phyloP scores from a whole-genome alignment of 805 yeast species.

The Teunomyces gatunensis region DNA sequence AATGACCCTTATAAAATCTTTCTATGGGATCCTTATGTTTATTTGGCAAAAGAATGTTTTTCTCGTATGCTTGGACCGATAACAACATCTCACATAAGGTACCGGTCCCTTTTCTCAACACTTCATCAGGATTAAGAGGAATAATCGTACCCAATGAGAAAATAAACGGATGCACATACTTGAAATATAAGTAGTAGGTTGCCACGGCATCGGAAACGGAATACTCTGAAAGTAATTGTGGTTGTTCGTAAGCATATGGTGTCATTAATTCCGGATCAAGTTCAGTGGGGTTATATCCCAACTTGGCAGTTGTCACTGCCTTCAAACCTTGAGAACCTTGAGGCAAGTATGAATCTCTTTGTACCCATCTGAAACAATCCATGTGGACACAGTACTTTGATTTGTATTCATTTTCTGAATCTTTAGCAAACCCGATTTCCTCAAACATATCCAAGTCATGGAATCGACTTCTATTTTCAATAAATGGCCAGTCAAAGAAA shows the following conservation, averaged over 20 bases:
- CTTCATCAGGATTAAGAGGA: slow-evolving; percentile 96
- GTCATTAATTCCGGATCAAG: slow-evolving; percentile 98
- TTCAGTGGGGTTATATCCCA: slow-evolving; percentile 96
- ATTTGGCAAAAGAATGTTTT: slow-evolving; percentile 79
- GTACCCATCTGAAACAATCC: slow-evolving; percentile 98
- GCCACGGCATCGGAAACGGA: slow-evolving; percentile 99
- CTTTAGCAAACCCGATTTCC: slow-evolving; percentile 92
- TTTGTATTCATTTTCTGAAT: slow-evolving; percentile 87
- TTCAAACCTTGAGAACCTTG: slow-evolving; percentile 98
- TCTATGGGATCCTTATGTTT: slow-evolving; percentile 94
- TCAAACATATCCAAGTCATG: slow-evolving; percentile 87
- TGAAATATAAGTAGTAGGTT: slow-evolving; percentile 91
- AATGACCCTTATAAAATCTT: slow-evolving; percentile 90
- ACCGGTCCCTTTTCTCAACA: slow-evolving; percentile 95
- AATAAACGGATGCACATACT: slow-evolving; percentile 95
- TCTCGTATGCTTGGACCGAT: slow-evolving; percentile 91
- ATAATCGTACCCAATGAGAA: slow-evolving; percentile 93
- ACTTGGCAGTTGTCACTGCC: slow-evolving; percentile 92
- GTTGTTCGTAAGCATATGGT: slow-evolving; percentile 92
- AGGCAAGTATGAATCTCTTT: slow-evolving; percentile 94
- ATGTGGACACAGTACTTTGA: slow-evolving; percentile 90
- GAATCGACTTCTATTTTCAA: slow-evolving; percentile 78
- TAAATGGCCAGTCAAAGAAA: slow-evolving; percentile 98
- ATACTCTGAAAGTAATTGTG: slow-evolving; percentile 89
- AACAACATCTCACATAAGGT: slow-evolving; percentile 96